These are phyloP conservation scores for Ambrosia trifida DNA, from an alignment of 129 eudicot species.

Conservation along the genomic window DNA sequence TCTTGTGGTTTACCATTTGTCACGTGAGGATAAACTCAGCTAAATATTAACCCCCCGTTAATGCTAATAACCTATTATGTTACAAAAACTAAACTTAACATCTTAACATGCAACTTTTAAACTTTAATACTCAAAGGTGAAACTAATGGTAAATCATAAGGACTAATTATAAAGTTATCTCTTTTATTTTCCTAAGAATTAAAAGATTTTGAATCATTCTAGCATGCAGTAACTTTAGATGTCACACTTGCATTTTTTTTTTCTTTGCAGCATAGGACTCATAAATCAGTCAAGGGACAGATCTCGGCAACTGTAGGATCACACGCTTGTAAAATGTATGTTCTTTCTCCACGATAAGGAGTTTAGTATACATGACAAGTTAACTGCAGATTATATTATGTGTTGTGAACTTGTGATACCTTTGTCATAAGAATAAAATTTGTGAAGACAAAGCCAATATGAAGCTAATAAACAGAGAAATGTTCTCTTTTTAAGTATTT, in stretches of 20 bases:
- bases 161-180: no score
- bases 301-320: constrained; percentile 49
- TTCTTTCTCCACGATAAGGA: constrained; percentile 55
- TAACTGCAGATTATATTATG: constrained; percentile 9
- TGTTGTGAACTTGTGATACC: neutral
- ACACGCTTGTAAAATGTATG: constrained; percentile 71
- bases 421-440: constrained; percentile 21
- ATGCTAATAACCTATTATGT: no score
- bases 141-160: no score
- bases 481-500: neutral
- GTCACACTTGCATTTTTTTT: neutral
- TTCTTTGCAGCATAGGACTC: constrained; percentile 52
- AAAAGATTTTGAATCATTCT: neutral
- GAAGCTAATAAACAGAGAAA: constrained; percentile 20
- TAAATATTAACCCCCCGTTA: no score
- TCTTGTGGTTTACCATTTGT: no score
- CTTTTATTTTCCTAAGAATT: no score
- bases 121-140: no score
- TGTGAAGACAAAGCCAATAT: constrained; percentile 23
- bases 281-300: constrained; percentile 41
- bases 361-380: constrained; percentile 2
- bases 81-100: no score
- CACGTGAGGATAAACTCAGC: no score
- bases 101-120: no score
- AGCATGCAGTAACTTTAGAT: constrained; percentile 2